Conservation (phyloP, 129 eudicot genomes). For the Centrapalus pauciflorus region DNA sequence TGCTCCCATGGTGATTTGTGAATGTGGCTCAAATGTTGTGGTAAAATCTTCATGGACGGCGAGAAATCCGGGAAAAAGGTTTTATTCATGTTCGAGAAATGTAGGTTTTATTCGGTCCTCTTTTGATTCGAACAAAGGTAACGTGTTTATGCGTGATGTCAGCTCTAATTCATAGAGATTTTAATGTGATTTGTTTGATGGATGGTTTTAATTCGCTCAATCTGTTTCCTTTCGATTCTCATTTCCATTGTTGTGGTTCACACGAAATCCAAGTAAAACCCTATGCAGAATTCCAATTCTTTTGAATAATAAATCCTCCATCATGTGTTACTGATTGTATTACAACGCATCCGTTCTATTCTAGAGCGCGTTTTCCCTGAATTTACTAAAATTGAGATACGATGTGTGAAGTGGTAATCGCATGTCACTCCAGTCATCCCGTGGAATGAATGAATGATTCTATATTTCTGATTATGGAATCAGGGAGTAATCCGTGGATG, state of each 20-base stretch:
- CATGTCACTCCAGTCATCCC: no score
- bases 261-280: not conserved
- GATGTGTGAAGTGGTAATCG: not conserved
- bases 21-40: no score
- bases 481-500: not conserved
- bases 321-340: not conserved
- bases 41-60: no score
- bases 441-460: no score
- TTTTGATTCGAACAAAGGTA: slow-evolving; percentile 54
- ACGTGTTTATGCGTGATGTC: not conserved
- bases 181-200: not conserved
- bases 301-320: not conserved
- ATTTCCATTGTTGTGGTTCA: not conserved
- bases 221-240: not conserved
- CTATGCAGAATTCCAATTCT: not conserved
- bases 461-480: not conserved
- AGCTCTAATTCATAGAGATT: not conserved
- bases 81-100: no score
- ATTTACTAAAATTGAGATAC: not conserved
- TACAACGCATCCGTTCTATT: no score
- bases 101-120: slow-evolving; percentile 44
- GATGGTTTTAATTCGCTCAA: not conserved
- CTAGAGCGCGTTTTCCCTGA: not conserved
- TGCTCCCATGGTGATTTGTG: no score
- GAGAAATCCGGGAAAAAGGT: no score